Conservation (phyloP, 768 basidiomycete species). For the Tulasnella sp. region DNA sequence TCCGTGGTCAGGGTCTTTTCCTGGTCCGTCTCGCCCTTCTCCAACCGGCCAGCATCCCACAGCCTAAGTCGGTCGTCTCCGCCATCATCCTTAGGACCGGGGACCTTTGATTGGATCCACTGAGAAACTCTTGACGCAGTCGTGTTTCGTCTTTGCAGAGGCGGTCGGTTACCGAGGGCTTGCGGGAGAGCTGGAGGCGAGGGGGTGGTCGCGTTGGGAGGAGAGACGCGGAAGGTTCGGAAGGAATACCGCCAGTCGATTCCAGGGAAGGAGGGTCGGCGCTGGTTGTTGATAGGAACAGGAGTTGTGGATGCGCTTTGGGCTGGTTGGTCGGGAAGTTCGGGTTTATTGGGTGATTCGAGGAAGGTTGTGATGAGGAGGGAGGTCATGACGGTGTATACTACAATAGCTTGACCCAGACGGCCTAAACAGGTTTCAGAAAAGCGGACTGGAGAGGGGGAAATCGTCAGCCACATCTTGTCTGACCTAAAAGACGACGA, state of each 20-base stretch:
- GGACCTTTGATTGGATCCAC: constrained; percentile 26
- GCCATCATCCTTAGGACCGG: not conserved
- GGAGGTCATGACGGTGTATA: constrained; percentile 65
- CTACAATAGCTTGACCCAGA: constrained; percentile 60
- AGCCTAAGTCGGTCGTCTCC: constrained; percentile 20
- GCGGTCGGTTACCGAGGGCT: not conserved
- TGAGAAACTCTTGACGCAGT: constrained; percentile 29
- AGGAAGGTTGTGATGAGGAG: constrained; percentile 53
- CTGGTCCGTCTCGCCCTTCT: not conserved
- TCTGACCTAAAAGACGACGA: constrained; percentile 18
- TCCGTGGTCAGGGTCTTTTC: not conserved
- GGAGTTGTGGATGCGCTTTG: not conserved
- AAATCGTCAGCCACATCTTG: not conserved
- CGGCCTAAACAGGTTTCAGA: constrained; percentile 72
- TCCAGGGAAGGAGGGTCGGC: constrained; percentile 22
- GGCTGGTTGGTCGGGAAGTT: not conserved
- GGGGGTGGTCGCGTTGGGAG: constrained; percentile 21
- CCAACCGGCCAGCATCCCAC: constrained; percentile 5
- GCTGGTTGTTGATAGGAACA: not conserved
- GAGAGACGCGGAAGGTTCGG: constrained; percentile 15
- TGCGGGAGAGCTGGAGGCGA: not conserved
- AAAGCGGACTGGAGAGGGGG: constrained; percentile 58
- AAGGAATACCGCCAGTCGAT: constrained; percentile 4
- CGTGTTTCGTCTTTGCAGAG: constrained; percentile 12
- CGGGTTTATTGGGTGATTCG: not conserved